These are phyloP conservation scores for Neonectria ditissima DNA, from an alignment of 2,329 filamentous ascomycete species.

Conservation along the genomic window DNA sequence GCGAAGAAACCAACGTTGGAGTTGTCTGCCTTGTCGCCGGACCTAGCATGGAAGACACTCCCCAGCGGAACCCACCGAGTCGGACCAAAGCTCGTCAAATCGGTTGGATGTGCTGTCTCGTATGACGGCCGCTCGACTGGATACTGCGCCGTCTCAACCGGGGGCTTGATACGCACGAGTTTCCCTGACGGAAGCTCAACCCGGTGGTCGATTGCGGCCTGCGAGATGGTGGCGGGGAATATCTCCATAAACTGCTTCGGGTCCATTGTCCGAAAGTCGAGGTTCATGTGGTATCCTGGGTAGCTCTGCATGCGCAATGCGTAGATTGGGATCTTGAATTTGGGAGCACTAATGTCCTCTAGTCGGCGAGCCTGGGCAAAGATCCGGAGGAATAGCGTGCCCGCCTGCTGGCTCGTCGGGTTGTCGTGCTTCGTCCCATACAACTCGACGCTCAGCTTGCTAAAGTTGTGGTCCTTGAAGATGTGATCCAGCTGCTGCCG, in stretches of 20 bases:
- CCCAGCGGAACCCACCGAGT: conserved; percentile 45
- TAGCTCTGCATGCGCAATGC: conserved; percentile 56
- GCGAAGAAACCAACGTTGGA: conserved; percentile 61
- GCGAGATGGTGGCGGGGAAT: conserved; percentile 51
- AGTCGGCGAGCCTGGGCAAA: conserved; percentile 58
- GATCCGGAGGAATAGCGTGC: conserved; percentile 61
- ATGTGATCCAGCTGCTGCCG: conserved; percentile 53
- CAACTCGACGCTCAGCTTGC: conserved; percentile 49
- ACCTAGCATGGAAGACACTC: conserved; percentile 46
- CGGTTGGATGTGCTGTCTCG: conserved; percentile 44
- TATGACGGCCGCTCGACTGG: conserved; percentile 40
- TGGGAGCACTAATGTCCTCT: conserved; percentile 49
- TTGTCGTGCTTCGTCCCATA: conserved; percentile 55
- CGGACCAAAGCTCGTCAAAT: conserved; percentile 43
- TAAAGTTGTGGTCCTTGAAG: conserved; percentile 51
- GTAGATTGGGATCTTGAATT: conserved; percentile 54
- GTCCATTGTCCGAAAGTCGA: conserved; percentile 57
- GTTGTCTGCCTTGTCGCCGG: conserved; percentile 57
- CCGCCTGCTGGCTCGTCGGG: conserved; percentile 57
- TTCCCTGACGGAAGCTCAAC: conserved; percentile 43
- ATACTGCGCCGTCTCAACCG: conserved; percentile 38
- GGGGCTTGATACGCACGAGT: conserved; percentile 33
- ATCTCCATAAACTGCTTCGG: conserved; percentile 58
- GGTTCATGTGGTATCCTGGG: conserved; percentile 57
- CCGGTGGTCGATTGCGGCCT: conserved; percentile 45